Conservation (phyloP, 2,329 filamentous ascomycete species). For the Geosmithia flava region DNA sequence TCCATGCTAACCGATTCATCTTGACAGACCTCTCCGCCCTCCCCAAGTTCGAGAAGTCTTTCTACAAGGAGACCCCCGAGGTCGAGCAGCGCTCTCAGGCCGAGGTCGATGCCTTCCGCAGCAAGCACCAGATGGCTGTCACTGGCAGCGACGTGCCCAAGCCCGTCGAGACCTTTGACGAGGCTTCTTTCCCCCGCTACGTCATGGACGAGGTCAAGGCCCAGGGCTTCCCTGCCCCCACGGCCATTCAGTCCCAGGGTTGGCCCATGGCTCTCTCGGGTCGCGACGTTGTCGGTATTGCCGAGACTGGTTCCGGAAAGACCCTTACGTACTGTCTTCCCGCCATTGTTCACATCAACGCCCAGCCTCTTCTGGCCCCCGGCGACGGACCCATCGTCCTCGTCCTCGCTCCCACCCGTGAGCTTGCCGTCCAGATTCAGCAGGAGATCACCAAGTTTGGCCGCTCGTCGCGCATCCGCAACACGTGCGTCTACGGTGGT, state of each 20-base stretch:
- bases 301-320: slow-evolving; percentile 98
- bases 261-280: slow-evolving; percentile 99
- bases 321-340: slow-evolving; percentile 96
- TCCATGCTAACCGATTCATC: slow-evolving; percentile 8
- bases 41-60: slow-evolving; percentile 98
- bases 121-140: slow-evolving; percentile 72
- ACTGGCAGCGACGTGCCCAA: slow-evolving; percentile 73
- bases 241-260: slow-evolving; percentile 93
- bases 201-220: slow-evolving; percentile 98
- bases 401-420: slow-evolving; percentile 90
- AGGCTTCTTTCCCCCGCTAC: slow-evolving; percentile 92
- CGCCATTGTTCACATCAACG: slow-evolving; percentile 98
- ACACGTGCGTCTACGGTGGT: slow-evolving; percentile 98
- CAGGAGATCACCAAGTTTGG: slow-evolving; percentile 98
- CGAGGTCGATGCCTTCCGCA: slow-evolving; percentile 83
- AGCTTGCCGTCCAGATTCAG: slow-evolving; percentile 97
- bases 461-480: slow-evolving; percentile 93
- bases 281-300: slow-evolving; percentile 97
- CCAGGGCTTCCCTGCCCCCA: slow-evolving; percentile 87
- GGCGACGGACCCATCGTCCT: slow-evolving; percentile 95
- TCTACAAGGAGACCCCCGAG: slow-evolving; percentile 89
- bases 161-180: slow-evolving; percentile 93
- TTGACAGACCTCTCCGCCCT: slow-evolving; percentile 57
- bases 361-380: slow-evolving; percentile 86
- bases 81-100: slow-evolving; percentile 62